These are phyloP conservation scores for Diutina sp. DNA, from an alignment of 1,139 yeast species.

Conservation along the genomic window DNA sequence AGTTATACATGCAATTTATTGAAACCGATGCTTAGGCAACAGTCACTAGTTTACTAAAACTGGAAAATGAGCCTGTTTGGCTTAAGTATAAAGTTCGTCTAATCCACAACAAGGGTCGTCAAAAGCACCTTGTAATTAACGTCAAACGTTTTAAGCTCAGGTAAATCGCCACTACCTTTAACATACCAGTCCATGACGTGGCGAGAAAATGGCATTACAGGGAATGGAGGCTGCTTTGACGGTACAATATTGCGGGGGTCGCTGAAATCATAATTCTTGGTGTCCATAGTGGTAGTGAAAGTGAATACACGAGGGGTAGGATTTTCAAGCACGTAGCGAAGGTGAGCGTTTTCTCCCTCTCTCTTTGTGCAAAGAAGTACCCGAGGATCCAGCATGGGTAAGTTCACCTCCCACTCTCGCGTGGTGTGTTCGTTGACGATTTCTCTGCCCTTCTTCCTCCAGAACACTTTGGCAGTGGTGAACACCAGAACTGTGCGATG, in stretches of 20 bases:
- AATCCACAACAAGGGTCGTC: background rate
- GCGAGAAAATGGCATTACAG: background rate
- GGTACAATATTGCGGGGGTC: background rate
- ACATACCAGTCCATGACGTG: background rate
- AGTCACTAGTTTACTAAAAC: too few relatives aligned
- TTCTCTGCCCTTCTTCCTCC: background rate
- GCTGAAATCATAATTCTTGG: background rate
- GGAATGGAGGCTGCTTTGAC: background rate
- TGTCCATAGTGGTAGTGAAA: background rate
- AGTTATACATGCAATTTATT: too few relatives aligned
- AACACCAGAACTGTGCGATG: background rate
- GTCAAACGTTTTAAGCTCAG: background rate
- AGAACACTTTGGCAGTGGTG: background rate
- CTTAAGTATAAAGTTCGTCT: background rate
- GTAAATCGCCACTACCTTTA: background rate
- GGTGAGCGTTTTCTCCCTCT: background rate
- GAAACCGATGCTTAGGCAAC: too few relatives aligned
- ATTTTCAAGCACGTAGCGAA: background rate
- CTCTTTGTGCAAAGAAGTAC: background rate
- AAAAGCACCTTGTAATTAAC: background rate
- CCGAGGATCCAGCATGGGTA: constrained; percentile 1
- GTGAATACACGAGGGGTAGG: constrained; percentile 1
- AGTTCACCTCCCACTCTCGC: background rate
- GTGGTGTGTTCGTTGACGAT: background rate
- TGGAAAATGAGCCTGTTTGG: background rate